Percentiles rank a stretch among this genome's conserved stretches.
These are phyloP conservation scores for Lachnellula subtilissima DNA, from an alignment of 2,329 filamentous ascomycete genomes.

Conservation along the genomic window DNA sequence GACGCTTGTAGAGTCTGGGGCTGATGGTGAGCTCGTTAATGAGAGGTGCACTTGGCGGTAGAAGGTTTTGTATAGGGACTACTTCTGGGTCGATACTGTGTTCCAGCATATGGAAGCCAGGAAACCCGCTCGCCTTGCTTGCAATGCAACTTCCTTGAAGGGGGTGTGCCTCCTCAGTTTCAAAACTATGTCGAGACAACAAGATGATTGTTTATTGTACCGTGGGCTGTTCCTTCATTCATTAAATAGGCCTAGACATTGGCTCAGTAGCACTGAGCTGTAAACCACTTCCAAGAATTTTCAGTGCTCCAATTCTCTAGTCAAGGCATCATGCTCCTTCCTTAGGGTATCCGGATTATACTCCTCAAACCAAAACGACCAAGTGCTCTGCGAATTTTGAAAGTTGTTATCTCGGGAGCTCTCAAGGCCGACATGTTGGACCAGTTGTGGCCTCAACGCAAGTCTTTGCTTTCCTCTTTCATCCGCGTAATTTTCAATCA, in stretches of 20 bases:
- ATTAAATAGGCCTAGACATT: too few relatives aligned
- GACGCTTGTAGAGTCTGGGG: background rate
- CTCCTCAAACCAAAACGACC: constrained; percentile 18
- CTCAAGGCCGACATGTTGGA: constrained; percentile 35
- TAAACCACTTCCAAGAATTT: background rate
- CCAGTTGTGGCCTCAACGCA: constrained; percentile 36
- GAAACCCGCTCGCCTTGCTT: too few relatives aligned
- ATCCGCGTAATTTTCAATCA: constrained; percentile 34
- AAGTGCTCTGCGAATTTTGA: constrained; percentile 14
- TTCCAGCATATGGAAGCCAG: too few relatives aligned
- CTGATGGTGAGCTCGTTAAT: background rate
- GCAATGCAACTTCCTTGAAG: too few relatives aligned
- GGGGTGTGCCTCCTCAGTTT: too few relatives aligned
- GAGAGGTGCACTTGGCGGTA: background rate
- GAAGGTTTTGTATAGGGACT: background rate
- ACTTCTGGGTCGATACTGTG: background rate
- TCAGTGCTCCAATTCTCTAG: background rate
- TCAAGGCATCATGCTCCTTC: constrained; percentile 5
- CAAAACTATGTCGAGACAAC: too few relatives aligned
- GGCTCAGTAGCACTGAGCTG: background rate
- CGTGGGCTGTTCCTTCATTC: too few relatives aligned
- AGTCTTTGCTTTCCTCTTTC: constrained; percentile 31
- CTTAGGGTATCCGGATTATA: constrained; percentile 8
- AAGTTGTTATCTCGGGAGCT: constrained; percentile 14
- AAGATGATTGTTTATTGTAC: too few relatives aligned